Evolutionary conservation across 2,329 filamentous ascomycete genomes (phyloP), one percentile per base, ranked within the genome.

Genomic region (Orbilia quercus): DNA sequence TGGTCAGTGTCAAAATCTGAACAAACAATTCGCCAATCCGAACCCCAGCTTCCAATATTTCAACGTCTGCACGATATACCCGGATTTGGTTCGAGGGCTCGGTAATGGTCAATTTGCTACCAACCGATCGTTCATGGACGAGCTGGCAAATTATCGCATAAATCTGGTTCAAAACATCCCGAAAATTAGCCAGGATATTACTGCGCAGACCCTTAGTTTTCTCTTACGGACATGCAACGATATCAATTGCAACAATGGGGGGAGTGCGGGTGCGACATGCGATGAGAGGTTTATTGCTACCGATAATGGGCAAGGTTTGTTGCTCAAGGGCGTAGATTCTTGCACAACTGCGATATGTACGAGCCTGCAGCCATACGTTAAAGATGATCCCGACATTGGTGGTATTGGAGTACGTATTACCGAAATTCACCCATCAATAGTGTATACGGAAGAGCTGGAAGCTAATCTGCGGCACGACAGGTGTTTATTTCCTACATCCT

Each of bases 401-500:
- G 69, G 69, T 12, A 48, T 73, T 18, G 69, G 69, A 6, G 69
- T 73, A 48, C 7, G 69, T 72, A 12, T 25, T 28, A 36, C 34
- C 18, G 14, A 6, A 23, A 12, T 23, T 6, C 5, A 7, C 11
- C 12, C 36, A 31, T 18, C 18, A 22, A 18, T 6, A 18, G 12
- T n/a, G n/a, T n/a, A n/a, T 12, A 16, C n/a, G 4, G 36, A 12
- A 12, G 12, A 40, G 14, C 4, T 16, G 36, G 36, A 40, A 12
- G 36, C 36, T 40, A 45, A 28, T 40, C 7, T n/a, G 14, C 22
- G 9, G 36, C 12, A 4, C 11, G 7, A 18, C 42, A 73, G 69
- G 60, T 73, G n/a, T 73, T 73, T 45, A 66, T 66, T 36, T 73
- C 69, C 5, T 73, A 73, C 36, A 60, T 73, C 22, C 69, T 73